Conservation (phyloP, 305 asterid species). For the Fraxinus baroniana region DNA sequence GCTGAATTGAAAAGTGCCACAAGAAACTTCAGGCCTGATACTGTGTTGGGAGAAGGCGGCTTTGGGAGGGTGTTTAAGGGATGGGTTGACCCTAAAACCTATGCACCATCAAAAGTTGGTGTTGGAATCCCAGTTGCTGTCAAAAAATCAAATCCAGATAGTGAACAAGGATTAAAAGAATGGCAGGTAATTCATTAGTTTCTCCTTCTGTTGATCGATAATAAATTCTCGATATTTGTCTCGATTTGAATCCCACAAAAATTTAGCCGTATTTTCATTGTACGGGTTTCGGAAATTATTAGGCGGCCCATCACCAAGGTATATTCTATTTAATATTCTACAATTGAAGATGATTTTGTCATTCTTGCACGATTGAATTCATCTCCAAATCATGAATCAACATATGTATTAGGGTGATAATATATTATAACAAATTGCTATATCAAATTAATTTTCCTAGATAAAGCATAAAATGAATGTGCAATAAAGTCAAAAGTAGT, state of each 20-base stretch:
- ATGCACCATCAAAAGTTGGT: conserved; percentile 56
- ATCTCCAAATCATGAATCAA: not conserved
- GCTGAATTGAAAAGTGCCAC: conserved; percentile 48
- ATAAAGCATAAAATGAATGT: not conserved
- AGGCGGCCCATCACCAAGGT: not conserved
- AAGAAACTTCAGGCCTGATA: conserved; percentile 52
- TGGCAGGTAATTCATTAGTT: conserved; percentile 63
- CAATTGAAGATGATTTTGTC: not conserved
- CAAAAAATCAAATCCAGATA: conserved; percentile 66
- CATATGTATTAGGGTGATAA: not conserved
- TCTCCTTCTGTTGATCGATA: not conserved
- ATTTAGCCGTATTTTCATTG: not conserved
- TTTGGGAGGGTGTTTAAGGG: conserved; percentile 77
- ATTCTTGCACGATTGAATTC: not conserved
- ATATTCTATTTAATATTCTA: not conserved
- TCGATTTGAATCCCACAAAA: not conserved
- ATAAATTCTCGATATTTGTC: not conserved
- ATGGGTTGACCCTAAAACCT: conserved; percentile 50
- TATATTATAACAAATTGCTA: not conserved
- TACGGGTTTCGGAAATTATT: not conserved
- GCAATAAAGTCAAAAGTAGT: too few relatives aligned
- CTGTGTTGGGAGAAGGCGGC: conserved; percentile 68
- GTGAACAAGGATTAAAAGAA: conserved; percentile 77
- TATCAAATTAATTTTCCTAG: not conserved
- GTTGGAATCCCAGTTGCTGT: conserved; percentile 74